phyloP scores from a whole-genome alignment of 176 grass and related monocot species.

The Melocanna baccifera region DNA sequence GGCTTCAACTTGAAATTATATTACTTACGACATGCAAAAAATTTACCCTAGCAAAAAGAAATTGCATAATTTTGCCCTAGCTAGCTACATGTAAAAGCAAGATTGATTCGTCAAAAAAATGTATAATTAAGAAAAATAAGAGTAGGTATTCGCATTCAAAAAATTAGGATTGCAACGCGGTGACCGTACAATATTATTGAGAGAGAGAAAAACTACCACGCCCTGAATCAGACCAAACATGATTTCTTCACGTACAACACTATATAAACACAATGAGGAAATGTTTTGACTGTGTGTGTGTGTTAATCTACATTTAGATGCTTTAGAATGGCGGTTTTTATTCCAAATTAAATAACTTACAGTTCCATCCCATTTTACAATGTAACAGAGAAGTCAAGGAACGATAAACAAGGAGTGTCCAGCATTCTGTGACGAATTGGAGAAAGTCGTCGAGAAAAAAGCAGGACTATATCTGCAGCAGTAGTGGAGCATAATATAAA shows the following conservation, averaged over 20 bases:
- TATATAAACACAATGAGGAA: neutral
- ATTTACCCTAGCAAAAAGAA: too few species aligned
- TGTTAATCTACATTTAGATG: neutral
- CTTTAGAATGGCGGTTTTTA: neutral
- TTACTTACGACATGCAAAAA: too few species aligned
- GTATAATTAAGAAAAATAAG: too few species aligned
- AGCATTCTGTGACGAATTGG: slow-evolving; percentile 34
- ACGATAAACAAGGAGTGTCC: slow-evolving; percentile 23
- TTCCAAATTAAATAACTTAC: neutral
- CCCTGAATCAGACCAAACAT: neutral
- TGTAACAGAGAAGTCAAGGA: slow-evolving; percentile 37
- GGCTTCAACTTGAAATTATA: neutral
- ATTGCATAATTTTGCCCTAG: too few species aligned
- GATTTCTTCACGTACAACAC: neutral
- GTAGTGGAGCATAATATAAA: neutral
- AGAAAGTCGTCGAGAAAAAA: slow-evolving; percentile 29
- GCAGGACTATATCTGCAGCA: neutral
- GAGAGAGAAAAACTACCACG: too few species aligned
- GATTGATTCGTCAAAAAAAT: too few species aligned
- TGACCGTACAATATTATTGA: neutral
- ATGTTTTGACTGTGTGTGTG: neutral
- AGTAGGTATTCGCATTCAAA: too few species aligned
- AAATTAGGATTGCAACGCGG: neutral
- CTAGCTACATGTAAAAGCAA: too few species aligned
- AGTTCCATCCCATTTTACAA: neutral